These are phyloP conservation scores for Pisolithus marmoratus DNA, from an alignment of 768 basidiomycete genomes.

Conservation along the genomic window DNA sequence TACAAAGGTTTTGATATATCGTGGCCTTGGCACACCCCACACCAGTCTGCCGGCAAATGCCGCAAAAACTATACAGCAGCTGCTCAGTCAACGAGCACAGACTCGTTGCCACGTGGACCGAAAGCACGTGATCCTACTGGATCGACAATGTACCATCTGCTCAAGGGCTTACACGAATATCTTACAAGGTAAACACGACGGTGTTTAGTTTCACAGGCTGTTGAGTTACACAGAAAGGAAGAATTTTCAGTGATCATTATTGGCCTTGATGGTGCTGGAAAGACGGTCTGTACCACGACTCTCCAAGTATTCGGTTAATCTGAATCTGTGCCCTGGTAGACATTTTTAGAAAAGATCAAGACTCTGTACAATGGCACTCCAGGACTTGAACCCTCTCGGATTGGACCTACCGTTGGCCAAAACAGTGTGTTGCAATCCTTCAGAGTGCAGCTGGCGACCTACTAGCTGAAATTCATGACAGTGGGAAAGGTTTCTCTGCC, in stretches of 20 bases:
- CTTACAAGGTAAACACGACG: conserved; percentile 58
- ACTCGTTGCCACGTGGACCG: not conserved
- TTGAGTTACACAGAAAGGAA: conserved; percentile 52
- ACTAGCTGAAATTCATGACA: conserved; percentile 22
- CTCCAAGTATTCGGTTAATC: conserved; percentile 2
- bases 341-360: conserved; percentile 89
- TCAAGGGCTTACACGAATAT: conserved; percentile 88
- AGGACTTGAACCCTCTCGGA: conserved; percentile 86
- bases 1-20: not conserved
- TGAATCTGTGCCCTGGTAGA: conserved; percentile 37
- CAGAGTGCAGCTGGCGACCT: not conserved
- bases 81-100: not conserved
- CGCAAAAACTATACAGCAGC: not conserved
- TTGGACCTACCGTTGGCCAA: conserved; percentile 94
- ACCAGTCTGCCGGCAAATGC: not conserved
- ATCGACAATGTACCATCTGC: conserved; percentile 81
- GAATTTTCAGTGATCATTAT: conserved; percentile 95
- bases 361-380: conserved; percentile 84
- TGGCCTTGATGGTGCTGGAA: conserved; percentile 88
- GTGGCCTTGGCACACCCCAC: not conserved
- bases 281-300: conserved; percentile 52
- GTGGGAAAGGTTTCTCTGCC: conserved; percentile 92
- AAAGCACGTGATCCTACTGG: not conserved
- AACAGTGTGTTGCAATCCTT: conserved; percentile 62
- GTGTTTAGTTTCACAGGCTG: not conserved